phyloP scores from a whole-genome alignment of 2,329 filamentous ascomycete species.

The Penicillium sp. region DNA sequence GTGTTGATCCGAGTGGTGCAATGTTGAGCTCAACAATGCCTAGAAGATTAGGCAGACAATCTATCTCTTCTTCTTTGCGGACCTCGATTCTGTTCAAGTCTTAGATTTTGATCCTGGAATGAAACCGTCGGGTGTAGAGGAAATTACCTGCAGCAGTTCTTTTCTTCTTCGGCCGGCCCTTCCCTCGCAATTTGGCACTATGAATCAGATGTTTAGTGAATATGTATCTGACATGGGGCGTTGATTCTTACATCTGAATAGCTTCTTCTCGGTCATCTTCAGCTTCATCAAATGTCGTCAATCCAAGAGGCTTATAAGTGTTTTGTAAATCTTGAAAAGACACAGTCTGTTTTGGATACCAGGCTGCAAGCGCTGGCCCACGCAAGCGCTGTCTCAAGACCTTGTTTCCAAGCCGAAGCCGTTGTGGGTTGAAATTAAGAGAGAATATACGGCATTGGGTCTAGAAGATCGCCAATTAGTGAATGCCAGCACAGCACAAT shows the following conservation, averaged over 20 bases:
- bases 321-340: constrained; percentile 72
- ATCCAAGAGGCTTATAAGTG: constrained; percentile 60
- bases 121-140: not conserved
- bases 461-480: constrained; percentile 46
- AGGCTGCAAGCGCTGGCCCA: constrained; percentile 78
- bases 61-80: constrained; percentile 29
- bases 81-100: constrained; percentile 19
- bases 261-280: constrained; percentile 76
- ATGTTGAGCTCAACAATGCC: not conserved
- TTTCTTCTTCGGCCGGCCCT: constrained; percentile 89
- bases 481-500: not conserved
- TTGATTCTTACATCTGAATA: constrained; percentile 53
- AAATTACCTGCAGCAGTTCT: constrained; percentile 50
- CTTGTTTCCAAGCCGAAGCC: constrained; percentile 82
- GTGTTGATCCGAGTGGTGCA: not conserved
- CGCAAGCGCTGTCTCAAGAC: constrained; percentile 82
- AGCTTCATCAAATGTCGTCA: constrained; percentile 68
- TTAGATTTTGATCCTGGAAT: not conserved
- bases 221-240: not conserved
- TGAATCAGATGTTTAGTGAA: constrained; percentile 19
- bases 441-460: constrained; percentile 89
- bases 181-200: constrained; percentile 75
- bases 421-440: constrained; percentile 83
- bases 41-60: not conserved
- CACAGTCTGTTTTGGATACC: constrained; percentile 77